phyloP scores from a whole-genome alignment of 2,329 filamentous ascomycete species.

The Colletotrichum nymphaeae region DNA sequence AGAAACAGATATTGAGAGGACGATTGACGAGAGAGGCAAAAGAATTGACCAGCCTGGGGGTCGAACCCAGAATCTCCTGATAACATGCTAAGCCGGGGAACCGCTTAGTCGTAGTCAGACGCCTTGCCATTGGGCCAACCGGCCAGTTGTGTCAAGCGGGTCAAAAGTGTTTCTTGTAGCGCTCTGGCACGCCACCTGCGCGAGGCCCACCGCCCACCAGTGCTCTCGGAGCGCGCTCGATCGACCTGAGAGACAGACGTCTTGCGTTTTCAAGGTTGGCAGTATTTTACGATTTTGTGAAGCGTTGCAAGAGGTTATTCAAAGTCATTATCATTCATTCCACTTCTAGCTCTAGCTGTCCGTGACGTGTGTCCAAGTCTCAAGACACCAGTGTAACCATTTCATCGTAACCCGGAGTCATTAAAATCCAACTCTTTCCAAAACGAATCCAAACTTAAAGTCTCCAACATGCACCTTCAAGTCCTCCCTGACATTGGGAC shows the following conservation, averaged over 20 bases:
- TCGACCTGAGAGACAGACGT: too few species aligned
- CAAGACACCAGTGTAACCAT: neutral
- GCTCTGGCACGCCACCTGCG: accelerated
- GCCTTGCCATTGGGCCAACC: constrained; percentile 54
- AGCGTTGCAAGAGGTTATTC: neutral
- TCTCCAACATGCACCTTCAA: constrained; percentile 54
- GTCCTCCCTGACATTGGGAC: constrained; percentile 59
- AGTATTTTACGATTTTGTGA: accelerated
- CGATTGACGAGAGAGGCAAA: neutral
- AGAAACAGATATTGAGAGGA: too few species aligned
- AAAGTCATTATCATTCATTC: neutral
- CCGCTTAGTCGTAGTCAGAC: constrained; percentile 52
- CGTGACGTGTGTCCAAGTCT: neutral
- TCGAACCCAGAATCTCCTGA: constrained; percentile 37
- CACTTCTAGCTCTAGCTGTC: neutral
- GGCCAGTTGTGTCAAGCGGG: neutral
- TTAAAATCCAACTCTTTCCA: constrained; percentile 45
- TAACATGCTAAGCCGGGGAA: neutral
- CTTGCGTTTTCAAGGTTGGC: accelerated
- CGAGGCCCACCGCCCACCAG: too few species aligned
- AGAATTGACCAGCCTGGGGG: constrained; percentile 34
- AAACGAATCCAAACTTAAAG: constrained; percentile 53
- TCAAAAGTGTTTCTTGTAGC: accelerated
- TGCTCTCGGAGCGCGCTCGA: too few species aligned
- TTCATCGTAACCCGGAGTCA: neutral